Conservation (phyloP, 2,329 filamentous ascomycete genomes). For the Pyrenochaeta sp. region DNA sequence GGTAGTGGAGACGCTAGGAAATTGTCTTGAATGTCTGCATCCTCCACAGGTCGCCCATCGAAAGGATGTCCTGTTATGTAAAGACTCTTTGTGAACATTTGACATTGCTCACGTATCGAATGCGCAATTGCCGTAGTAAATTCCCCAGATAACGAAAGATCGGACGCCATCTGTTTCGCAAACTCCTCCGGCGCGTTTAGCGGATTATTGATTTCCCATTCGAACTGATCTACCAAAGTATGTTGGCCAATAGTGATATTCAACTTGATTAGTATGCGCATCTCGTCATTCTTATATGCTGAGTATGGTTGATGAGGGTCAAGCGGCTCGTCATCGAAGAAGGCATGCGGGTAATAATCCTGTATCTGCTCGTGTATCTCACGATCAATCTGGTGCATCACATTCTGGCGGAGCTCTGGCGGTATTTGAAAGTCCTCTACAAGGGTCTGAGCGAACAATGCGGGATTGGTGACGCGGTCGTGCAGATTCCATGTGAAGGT, state of each 20-base stretch:
- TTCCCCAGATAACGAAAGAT: constrained; percentile 90
- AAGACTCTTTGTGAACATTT: constrained; percentile 91
- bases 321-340: constrained; percentile 86
- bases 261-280: constrained; percentile 93
- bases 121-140: constrained; percentile 98
- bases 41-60: constrained; percentile 90
- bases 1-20: constrained; percentile 87
- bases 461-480: constrained; percentile 80
- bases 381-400: constrained; percentile 71
- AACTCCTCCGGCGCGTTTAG: constrained; percentile 95
- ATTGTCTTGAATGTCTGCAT: constrained; percentile 84
- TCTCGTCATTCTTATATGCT: constrained; percentile 98
- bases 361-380: constrained; percentile 89
- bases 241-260: constrained; percentile 97
- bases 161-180: constrained; percentile 84
- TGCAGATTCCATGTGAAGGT: constrained; percentile 99
- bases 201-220: constrained; percentile 98
- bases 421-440: constrained; percentile 87
- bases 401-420: constrained; percentile 65
- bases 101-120: constrained; percentile 94
- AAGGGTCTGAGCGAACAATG: constrained; percentile 86
- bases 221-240: constrained; percentile 94
- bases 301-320: constrained; percentile 90
- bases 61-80: constrained; percentile 95
- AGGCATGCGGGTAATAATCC: constrained; percentile 93